Evolutionary conservation across 2,329 filamentous ascomycete species (phyloP).

Genomic region (Fusarium euwallaceae): DNA sequence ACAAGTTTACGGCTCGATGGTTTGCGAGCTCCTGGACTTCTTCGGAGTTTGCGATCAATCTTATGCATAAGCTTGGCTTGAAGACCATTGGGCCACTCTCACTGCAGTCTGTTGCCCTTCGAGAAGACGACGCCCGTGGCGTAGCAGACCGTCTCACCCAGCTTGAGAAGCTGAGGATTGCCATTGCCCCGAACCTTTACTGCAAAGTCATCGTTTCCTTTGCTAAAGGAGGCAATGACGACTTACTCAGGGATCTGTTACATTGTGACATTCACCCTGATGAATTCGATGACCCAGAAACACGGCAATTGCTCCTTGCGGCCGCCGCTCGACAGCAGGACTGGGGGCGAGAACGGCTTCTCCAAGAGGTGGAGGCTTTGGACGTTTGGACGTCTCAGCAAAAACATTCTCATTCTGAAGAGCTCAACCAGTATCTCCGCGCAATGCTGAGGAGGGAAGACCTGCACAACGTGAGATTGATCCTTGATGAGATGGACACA

Average conservation of each 20-base stretch:
- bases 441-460: constrained; percentile 16
- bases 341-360: constrained; percentile 57
- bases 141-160: constrained; percentile 71
- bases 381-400: constrained; percentile 23
- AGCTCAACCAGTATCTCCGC: constrained; percentile 43
- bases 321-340: constrained; percentile 51
- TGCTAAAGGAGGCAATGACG: constrained; percentile 67
- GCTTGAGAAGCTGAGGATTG: constrained; percentile 73
- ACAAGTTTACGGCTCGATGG: constrained; percentile 79
- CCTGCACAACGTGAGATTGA: constrained; percentile 41
- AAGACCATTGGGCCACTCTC: constrained; percentile 80
- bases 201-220: constrained; percentile 74
- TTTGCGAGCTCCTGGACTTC: constrained; percentile 81
- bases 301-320: constrained; percentile 56
- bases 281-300: constrained; percentile 63
- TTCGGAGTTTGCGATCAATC: constrained; percentile 77
- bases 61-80: constrained; percentile 78
- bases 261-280: constrained; percentile 67
- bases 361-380: constrained; percentile 57
- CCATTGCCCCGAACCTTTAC: constrained; percentile 73
- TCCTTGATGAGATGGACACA: constrained; percentile 52
- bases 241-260: constrained; percentile 61
- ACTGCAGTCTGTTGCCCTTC: constrained; percentile 80
- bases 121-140: constrained; percentile 68
- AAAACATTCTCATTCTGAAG: constrained; percentile 31